Evolutionary conservation across 2,329 filamentous ascomycete genomes (phyloP), one percentile per base, ranked within the genome.

Genomic region (Calcarisporium arbuscula): DNA sequence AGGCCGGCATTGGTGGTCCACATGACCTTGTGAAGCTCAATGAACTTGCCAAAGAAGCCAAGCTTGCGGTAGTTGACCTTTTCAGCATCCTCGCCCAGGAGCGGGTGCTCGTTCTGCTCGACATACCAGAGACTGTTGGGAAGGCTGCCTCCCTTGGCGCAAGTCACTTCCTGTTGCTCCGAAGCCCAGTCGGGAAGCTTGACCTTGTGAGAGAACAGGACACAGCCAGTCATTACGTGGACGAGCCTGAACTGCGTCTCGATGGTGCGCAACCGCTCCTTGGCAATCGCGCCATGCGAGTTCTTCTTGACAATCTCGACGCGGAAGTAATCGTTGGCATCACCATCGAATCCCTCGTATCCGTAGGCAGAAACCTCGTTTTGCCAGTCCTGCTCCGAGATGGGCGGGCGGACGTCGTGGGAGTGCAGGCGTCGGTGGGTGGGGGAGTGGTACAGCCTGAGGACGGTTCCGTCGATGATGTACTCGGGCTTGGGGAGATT

Each of bases 131-230:
- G 65, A 52, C 88, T 95, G 74, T 98, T 98, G 36, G 92, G 92
- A 23, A 95, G 68, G 42, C 88, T 95, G 49, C 88, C 92, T 30
- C 85, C 82, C 49, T 81, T 83, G 7, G 92, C 92, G 56, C 92
- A 98, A 15, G 90, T 96, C n/a, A 98, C 92, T 62, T 98, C 92
- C 60, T 98, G 92, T 61, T 98, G 92, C 60, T 96, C 92, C 34
- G 83, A 98, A 30, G 85, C 92, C 92, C 92, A 98, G 4, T 94
- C 88, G 4, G 92, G 92, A 39, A 98, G 80, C 69, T 98, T 98
- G 57, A 96, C 89, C 68, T 95, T 96, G 73, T 98, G 92, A 1
- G 90, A 96, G 70, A 98, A 98, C 17, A 98, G 72, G 10, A 82
- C 85, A 56, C 92, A 98, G 30, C 90, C 89, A 43, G 88, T 95